phyloP scores from a whole-genome alignment of 768 basidiomycete species.

The Cystobasidium tubakii region DNA sequence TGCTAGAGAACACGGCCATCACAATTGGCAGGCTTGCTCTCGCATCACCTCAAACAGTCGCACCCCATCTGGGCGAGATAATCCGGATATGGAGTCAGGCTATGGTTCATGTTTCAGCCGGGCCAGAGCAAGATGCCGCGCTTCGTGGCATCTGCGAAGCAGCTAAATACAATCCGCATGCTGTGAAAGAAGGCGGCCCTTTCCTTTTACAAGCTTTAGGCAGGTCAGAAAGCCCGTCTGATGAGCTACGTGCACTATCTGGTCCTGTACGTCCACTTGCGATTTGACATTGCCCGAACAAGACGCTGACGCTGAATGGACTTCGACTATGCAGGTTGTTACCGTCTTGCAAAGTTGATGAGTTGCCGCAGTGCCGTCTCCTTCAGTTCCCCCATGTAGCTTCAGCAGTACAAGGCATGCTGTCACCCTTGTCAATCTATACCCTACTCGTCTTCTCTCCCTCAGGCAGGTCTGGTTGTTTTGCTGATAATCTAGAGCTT shows the following conservation, averaged over 20 bases:
- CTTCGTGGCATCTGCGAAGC: slow-evolving; percentile 95
- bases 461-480: too few species aligned
- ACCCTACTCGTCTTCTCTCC: not conserved
- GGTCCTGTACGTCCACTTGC: slow-evolving; percentile 52
- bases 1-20: slow-evolving; percentile 96
- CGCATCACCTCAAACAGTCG: slow-evolving; percentile 79
- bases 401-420: not conserved
- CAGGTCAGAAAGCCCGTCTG: slow-evolving; percentile 85
- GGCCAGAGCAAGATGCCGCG: slow-evolving; percentile 98
- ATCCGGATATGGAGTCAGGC: slow-evolving; percentile 75
- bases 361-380: not conserved
- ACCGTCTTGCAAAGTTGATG: not conserved
- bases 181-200: slow-evolving; percentile 72
- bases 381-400: not conserved
- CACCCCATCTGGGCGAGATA: slow-evolving; percentile 80
- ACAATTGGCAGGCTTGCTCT: slow-evolving; percentile 96
- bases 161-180: slow-evolving; percentile 86
- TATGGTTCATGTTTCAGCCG: slow-evolving; percentile 93
- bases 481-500: too few species aligned
- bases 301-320: not conserved
- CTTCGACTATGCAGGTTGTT: not conserved
- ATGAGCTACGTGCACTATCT: slow-evolving; percentile 90
- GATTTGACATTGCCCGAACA: not conserved
- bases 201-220: slow-evolving; percentile 99
- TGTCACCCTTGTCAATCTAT: too few species aligned